A percentile compares a stretch with the other conserved stretches of the same genome.
These are phyloP conservation scores for Lepraria neglecta DNA, from an alignment of 495 filamentous ascomycete species.

Conservation along the genomic window DNA sequence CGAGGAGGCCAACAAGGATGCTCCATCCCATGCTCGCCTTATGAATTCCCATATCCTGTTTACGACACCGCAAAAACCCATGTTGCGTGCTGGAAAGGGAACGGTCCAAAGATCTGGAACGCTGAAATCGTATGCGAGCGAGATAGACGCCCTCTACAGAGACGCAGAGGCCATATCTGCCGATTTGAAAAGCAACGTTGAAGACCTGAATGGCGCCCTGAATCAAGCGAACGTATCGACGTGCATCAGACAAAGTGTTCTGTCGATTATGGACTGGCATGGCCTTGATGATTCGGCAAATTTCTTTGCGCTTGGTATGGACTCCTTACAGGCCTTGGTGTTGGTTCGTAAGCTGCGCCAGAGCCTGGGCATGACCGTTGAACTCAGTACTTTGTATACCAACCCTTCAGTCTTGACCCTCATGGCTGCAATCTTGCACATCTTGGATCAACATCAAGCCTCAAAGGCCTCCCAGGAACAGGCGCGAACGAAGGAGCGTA, in stretches of 20 bases:
- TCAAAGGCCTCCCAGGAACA: too few species aligned
- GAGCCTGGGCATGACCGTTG: neutral
- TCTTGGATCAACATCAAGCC: too few species aligned
- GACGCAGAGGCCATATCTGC: conserved; percentile 25
- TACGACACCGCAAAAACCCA: conserved; percentile 32
- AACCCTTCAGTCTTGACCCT: conserved; percentile 13
- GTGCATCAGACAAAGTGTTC: conserved; percentile 9
- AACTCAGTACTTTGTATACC: conserved; percentile 17
- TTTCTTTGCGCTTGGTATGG: conserved; percentile 27
- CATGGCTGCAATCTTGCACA: neutral
- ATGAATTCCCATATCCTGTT: conserved; percentile 19
- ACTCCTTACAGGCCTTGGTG: conserved; percentile 25
- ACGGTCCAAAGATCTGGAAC: conserved; percentile 34
- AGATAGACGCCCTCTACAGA: conserved; percentile 37
- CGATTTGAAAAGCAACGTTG: conserved; percentile 6
- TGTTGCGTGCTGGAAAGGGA: conserved; percentile 41
- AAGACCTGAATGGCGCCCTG: neutral
- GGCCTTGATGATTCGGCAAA: conserved; percentile 11
- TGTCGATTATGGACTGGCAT: conserved; percentile 13
- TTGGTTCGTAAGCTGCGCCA: conserved; percentile 5
- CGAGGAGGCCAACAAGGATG: conserved; percentile 41
- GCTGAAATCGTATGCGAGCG: conserved; percentile 31
- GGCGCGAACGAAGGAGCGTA: too few species aligned
- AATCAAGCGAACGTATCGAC: neutral
- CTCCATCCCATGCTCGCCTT: conserved; percentile 38